These are phyloP conservation scores for Penicillium glabrum DNA, from an alignment of 2,329 filamentous ascomycete genomes.

Conservation along the genomic window DNA sequence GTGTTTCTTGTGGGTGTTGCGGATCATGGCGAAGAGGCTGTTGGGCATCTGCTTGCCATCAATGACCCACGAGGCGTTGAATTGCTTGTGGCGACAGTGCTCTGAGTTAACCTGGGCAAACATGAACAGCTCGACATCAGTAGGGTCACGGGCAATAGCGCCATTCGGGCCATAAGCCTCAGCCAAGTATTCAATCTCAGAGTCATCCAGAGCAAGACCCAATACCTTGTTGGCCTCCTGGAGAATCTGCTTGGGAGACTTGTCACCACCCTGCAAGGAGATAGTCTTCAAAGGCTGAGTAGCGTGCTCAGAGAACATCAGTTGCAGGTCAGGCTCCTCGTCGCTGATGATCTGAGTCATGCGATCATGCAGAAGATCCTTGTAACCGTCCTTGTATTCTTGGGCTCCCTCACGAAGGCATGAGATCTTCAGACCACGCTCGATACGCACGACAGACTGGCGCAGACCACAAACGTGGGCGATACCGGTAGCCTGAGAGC, in stretches of 20 bases:
- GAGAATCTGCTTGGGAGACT: conserved; percentile 68
- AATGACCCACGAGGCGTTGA: conserved; percentile 96
- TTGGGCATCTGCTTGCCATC: conserved; percentile 77
- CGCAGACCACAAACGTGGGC: conserved; percentile 85
- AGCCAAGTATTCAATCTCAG: conserved; percentile 93
- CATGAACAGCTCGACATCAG: conserved; percentile 98
- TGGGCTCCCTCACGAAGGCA: conserved; percentile 59
- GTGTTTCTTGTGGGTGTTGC: conserved; percentile 80
- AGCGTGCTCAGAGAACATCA: conserved; percentile 74
- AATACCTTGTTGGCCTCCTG: conserved; percentile 79
- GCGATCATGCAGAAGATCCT: conserved; percentile 77
- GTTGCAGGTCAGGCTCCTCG: conserved; percentile 65
- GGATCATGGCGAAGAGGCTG: conserved; percentile 93
- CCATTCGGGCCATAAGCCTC: conserved; percentile 70
- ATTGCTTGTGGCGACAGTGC: conserved; percentile 85
- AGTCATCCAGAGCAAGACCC: conserved; percentile 81
- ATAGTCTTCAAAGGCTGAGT: conserved; percentile 70
- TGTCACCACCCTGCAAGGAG: conserved; percentile 66
- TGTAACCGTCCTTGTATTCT: conserved; percentile 57
- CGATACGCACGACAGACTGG: conserved; percentile 71
- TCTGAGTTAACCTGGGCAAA: conserved; percentile 99
- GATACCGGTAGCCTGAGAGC: conserved; percentile 92
- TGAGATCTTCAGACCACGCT: conserved; percentile 78
- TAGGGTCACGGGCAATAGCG: conserved; percentile 61
- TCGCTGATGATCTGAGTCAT: conserved; percentile 86